These are phyloP conservation scores for Strobilomyces echinocephalus DNA, from an alignment of 768 basidiomycete genomes.

Conservation along the genomic window DNA sequence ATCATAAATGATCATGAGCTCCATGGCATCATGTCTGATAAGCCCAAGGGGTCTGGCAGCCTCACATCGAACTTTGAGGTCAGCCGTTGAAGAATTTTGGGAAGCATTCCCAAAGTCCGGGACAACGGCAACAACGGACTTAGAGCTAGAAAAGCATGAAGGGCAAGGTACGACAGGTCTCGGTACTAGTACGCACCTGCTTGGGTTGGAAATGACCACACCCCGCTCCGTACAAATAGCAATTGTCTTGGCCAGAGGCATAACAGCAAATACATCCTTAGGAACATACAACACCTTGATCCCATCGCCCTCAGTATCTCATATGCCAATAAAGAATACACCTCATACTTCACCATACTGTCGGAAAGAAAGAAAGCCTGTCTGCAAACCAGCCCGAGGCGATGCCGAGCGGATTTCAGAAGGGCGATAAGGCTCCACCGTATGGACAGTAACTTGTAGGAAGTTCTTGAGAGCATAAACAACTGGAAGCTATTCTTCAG, in stretches of 20 bases:
- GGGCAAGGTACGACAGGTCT: not conserved
- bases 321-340: not conserved
- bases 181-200: slow-evolving; percentile 41
- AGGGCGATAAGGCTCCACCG: slow-evolving; percentile 51
- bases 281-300: slow-evolving; percentile 63
- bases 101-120: slow-evolving; percentile 52
- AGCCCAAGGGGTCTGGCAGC: slow-evolving; percentile 62
- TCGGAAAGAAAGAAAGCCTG: slow-evolving; percentile 44
- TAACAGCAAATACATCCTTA: slow-evolving; percentile 61
- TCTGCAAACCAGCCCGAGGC: slow-evolving; percentile 26
- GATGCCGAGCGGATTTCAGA: slow-evolving; percentile 35
- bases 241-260: slow-evolving; percentile 55
- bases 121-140: slow-evolving; percentile 43
- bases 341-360: slow-evolving; percentile 60
- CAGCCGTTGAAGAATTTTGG: slow-evolving; percentile 37
- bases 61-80: slow-evolving; percentile 58
- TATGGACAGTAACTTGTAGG: slow-evolving; percentile 55
- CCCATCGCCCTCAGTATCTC: not conserved
- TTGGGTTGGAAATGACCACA: slow-evolving; percentile 62
- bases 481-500: slow-evolving; percentile 39
- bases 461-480: slow-evolving; percentile 62
- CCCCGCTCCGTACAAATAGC: slow-evolving; percentile 63
- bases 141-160: slow-evolving; percentile 30
- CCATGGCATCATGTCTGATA: slow-evolving; percentile 47
- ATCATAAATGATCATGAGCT: slow-evolving; percentile 72